Evolutionary conservation across 768 basidiomycete genomes (phyloP), one percentile per base, ranked within the genome.

Genomic region (Tylopilus sp.): DNA sequence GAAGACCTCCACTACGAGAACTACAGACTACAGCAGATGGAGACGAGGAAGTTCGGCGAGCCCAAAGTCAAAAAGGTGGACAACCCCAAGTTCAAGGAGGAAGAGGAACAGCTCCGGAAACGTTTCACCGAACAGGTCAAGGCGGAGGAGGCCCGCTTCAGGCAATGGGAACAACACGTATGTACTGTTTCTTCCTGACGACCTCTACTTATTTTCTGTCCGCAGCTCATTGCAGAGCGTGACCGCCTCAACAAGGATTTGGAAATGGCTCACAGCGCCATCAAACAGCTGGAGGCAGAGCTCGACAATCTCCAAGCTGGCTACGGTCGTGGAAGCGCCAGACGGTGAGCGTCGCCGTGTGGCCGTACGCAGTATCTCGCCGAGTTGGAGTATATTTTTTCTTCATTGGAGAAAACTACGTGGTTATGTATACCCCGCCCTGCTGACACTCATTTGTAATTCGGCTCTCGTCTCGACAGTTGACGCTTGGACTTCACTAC

Each of bases 101-200:
- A 99, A 75, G 95, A 99, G 71, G 97, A 99, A 72, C 79, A 85
- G 52, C 82, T 98, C 55, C 80, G 95, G 66, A 98, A 95, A 79
- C 84, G 94, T 56, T 99, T 99, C 74, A 99, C 97, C 26, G 97
- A 99, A 73, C 97, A 99, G 76, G 97, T 99, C 80, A 99, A 99
- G 78, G 79, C 91, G 51, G 97, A 99, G 76, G 97, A 99, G 68
- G 81, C 90, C 12, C 80, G 97, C 55, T 99, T 99, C 81, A 85
- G 97, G 69, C 94, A 98, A 61, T 99, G 97, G 97, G 97, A 98
- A 70, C 92, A 95, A 74, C 93, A 97, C 72, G 92, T 95, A 69
- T 63, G 88, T 79, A 10, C 2, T 1, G 0, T 10, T 17, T 15
- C 10, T 17, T 0, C 10, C 1, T 39, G 11, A 9, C 33, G 28